Percentiles rank a stretch among this genome's conserved stretches.
phyloP scores from a whole-genome alignment of 176 grass and related monocot species.

The Oryza coarctata region DNA sequence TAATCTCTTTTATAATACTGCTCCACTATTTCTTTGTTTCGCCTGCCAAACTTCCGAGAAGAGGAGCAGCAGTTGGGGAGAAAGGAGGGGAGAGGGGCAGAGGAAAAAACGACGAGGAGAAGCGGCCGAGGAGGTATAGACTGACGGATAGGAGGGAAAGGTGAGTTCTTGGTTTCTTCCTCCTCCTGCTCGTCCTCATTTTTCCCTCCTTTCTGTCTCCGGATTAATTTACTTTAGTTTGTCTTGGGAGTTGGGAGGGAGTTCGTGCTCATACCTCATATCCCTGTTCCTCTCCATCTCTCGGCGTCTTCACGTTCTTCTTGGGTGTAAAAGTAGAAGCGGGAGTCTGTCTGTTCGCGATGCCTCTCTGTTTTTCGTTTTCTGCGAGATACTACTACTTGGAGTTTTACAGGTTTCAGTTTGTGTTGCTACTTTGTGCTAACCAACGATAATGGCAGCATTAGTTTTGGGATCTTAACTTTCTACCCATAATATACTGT shows the following conservation, averaged over 20 bases:
- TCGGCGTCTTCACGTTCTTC: not conserved
- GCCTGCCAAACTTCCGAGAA: constrained; percentile 35
- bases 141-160: not conserved
- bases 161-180: constrained; percentile 16
- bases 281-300: not conserved
- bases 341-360: not conserved
- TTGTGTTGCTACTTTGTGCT: not conserved
- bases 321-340: not conserved
- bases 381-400: not conserved
- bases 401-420: not conserved
- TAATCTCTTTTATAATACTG: not conserved
- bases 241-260: not conserved
- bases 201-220: not conserved
- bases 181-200: not conserved
- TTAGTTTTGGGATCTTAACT: not conserved
- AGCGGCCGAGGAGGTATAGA: not conserved
- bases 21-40: not conserved
- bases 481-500: not conserved
- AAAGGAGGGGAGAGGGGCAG: not conserved
- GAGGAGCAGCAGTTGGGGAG: not conserved
- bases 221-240: not conserved
- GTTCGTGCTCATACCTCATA: not conserved
- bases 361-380: not conserved
- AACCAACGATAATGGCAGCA: constrained; percentile 1
- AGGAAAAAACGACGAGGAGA: not conserved